Conservation (phyloP, 768 basidiomycete genomes). For the Tubosaeta sp. region DNA sequence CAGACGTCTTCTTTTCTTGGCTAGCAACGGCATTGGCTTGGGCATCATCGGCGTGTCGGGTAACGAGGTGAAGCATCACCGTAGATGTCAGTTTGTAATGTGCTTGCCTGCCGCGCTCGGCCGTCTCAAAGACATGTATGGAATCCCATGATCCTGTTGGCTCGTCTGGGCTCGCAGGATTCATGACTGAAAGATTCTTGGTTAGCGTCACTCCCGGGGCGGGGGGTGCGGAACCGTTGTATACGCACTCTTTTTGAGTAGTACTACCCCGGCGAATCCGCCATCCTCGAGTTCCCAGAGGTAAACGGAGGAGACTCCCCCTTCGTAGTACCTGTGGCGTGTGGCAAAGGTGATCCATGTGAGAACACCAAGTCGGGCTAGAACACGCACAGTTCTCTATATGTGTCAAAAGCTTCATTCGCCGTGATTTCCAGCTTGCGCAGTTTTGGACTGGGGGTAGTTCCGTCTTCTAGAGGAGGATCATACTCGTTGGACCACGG, state of each 20-base stretch:
- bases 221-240: slow-evolving; percentile 1
- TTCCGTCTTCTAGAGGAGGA: slow-evolving; percentile 85
- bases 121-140: slow-evolving; percentile 94
- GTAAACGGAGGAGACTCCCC: slow-evolving; percentile 95
- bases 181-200: slow-evolving; percentile 48
- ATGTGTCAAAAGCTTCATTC: slow-evolving; percentile 96
- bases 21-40: slow-evolving; percentile 12
- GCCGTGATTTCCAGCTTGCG: slow-evolving; percentile 89
- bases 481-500: slow-evolving; percentile 99
- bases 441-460: slow-evolving; percentile 76
- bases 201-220: slow-evolving; percentile 3
- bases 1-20: slow-evolving; percentile 35
- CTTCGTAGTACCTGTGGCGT: slow-evolving; percentile 82
- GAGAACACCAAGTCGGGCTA: not conserved
- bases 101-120: slow-evolving; percentile 87
- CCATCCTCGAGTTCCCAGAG: slow-evolving; percentile 98
- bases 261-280: slow-evolving; percentile 93
- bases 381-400: slow-evolving; percentile 78
- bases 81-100: slow-evolving; percentile 98
- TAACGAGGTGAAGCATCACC: slow-evolving; percentile 89
- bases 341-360: not conserved
- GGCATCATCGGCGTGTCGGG: slow-evolving; percentile 36
- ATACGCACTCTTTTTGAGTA: slow-evolving; percentile 85
- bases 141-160: slow-evolving; percentile 95
- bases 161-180: slow-evolving; percentile 48